Evolutionary conservation across 805 yeast species (phyloP).

Genomic region (Ogataea haglerorum): DNA sequence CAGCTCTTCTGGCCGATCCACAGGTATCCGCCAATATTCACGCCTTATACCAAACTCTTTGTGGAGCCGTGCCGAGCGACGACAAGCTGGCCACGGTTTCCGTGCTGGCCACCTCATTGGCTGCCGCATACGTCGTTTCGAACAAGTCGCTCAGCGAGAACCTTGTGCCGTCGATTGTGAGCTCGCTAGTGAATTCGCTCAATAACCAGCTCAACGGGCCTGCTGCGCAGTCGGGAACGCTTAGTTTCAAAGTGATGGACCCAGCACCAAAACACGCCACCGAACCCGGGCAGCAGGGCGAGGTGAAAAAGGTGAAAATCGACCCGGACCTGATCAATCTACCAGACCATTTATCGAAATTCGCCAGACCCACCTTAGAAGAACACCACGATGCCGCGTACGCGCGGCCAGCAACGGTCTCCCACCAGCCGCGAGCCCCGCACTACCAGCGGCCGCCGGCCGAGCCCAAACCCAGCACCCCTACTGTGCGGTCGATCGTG

Average conservation of each 20-base stretch:
- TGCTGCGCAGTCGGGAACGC: constrained; percentile 15
- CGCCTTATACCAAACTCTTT: constrained; percentile 30
- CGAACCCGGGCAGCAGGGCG: constrained; percentile 7
- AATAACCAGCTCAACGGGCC: constrained; percentile 11
- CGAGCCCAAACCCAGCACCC: constrained; percentile 11
- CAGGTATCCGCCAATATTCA: constrained; percentile 4
- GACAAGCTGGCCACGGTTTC: constrained; percentile 11
- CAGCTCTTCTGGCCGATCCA: constrained; percentile 16
- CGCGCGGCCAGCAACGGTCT: background rate
- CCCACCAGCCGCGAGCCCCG: constrained; percentile 19
- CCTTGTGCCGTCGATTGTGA: constrained; percentile 19
- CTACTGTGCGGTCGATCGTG: constrained; percentile 18
- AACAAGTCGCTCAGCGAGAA: constrained; percentile 19
- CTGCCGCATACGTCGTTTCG: constrained; percentile 35
- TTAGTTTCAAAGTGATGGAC: constrained; percentile 6
- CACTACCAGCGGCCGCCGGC: constrained; percentile 31
- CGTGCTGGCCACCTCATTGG: constrained; percentile 39
- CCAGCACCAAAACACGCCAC: constrained; percentile 11
- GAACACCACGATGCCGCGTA: background rate
- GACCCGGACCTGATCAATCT: constrained; percentile 6
- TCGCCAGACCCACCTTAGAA: constrained; percentile 9
- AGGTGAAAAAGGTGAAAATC: constrained; percentile 7
- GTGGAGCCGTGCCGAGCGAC: constrained; percentile 21
- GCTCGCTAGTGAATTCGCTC: constrained; percentile 18
- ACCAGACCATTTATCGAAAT: constrained; percentile 11